A percentile compares a stretch with the other conserved stretches of the same genome.
Evolutionary conservation across 495 filamentous ascomycete species (phyloP).

Genomic region (Trichoderma parareesei): DNA sequence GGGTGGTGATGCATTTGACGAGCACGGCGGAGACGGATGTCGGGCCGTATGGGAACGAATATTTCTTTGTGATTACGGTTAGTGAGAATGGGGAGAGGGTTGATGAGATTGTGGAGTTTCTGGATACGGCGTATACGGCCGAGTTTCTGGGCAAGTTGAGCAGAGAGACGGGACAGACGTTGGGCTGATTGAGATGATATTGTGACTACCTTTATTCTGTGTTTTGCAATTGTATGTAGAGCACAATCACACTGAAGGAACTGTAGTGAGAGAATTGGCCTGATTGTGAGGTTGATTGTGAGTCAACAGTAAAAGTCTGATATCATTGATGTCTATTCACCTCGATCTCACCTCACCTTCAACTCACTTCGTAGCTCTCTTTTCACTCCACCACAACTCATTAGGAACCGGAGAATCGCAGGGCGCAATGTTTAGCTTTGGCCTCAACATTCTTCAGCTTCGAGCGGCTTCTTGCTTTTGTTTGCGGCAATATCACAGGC

Average conservation of each 20-base stretch:
- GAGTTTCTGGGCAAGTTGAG: not conserved
- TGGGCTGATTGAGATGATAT: not conserved
- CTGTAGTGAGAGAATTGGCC: too few species aligned
- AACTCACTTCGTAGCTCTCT: not conserved
- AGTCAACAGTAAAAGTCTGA: too few species aligned
- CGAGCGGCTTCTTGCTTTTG: too few species aligned
- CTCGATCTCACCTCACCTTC: not conserved
- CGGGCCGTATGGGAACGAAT: not conserved
- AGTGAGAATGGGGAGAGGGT: not conserved
- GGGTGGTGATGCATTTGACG: not conserved
- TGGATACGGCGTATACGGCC: slow-evolving; percentile 5
- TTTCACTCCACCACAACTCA: not conserved
- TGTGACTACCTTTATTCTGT: too few species aligned
- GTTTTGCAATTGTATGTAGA: too few species aligned
- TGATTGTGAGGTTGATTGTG: too few species aligned
- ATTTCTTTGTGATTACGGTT: not conserved
- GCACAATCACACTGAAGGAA: too few species aligned
- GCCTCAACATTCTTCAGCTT: too few species aligned
- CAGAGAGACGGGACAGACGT: not conserved
- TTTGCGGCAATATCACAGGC: too few species aligned
- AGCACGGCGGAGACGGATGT: not conserved
- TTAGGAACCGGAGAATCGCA: not conserved
- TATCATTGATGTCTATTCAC: too few species aligned
- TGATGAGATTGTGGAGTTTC: slow-evolving; percentile 7
- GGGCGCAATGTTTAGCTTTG: too few species aligned